Evolutionary conservation across 192 early-diverging fungal genomes (phyloP), one percentile per base, ranked within the genome.

Genomic region (Coemansia sp.): DNA sequence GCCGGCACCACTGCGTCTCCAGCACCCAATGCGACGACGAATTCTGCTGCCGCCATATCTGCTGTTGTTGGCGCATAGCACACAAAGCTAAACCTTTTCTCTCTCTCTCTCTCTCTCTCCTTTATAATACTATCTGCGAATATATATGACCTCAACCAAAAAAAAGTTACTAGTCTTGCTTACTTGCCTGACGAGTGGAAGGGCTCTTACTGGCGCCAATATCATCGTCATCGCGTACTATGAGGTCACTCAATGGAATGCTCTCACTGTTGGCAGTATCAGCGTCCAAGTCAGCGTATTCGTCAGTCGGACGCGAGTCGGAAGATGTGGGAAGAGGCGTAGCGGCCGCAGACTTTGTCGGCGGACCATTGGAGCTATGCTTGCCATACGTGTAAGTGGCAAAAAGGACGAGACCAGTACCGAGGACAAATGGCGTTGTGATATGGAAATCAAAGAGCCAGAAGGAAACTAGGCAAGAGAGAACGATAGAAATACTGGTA

Each of bases 401-500:
- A 32, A 84, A 85, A n/a, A 94, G 84, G 27, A 94, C 92, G 49
- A 93, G 64, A 2, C 68, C 45, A 0, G 94, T 76, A 22, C 97
- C 97, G 13, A 88, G 13, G 1, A 91, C 64, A 74, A 98, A 99
- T 22, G 83, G 20, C 8, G 71, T 47, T 4, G 94, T 87, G 52
- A 97, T 84, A 8, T 81, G 69, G 68, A 94, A 94, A 61, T 88
- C 88, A 82, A 99, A 99, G 12, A 53, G 67, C 62, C 86, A 92
- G 15, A 95, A 86, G 50, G 93, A 95, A 1, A 89, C 89, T 61
- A 95, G 64, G 41, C 86, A 92, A 8, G 94, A 96, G 41, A 99
- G 84, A 40, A 99, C 90, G 61, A 99, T 98, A 39, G 95, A 94
- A 59, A 99, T 89, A 60, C 92, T 94, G 6, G 96, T 98, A 9